These are phyloP conservation scores for Cutaneotrichosporon dermatis DNA, from an alignment of 1,284 basidiomycete species.

Conservation along the genomic window DNA sequence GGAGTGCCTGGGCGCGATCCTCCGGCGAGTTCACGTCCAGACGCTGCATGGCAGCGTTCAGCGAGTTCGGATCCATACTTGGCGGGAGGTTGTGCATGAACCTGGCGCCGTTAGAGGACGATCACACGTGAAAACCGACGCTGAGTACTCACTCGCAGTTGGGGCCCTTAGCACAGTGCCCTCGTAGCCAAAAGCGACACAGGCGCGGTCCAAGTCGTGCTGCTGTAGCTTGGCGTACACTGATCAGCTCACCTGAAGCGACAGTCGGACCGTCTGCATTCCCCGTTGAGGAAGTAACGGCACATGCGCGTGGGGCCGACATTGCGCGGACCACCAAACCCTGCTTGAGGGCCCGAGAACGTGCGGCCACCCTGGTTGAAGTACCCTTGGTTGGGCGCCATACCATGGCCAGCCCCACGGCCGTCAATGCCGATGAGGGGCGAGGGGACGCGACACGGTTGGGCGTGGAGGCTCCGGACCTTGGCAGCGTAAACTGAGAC, in stretches of 20 bases:
- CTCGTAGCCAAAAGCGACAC: constrained; percentile 96
- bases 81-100: constrained; percentile 82
- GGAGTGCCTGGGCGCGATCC: constrained; percentile 35
- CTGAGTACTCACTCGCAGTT: constrained; percentile 50
- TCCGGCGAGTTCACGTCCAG: constrained; percentile 57
- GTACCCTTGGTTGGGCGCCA: constrained; percentile 36
- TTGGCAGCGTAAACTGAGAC: constrained; percentile 55
- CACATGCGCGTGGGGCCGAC: constrained; percentile 67
- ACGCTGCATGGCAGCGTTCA: constrained; percentile 64
- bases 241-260: constrained; percentile 73
- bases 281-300: constrained; percentile 92
- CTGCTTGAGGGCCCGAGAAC: constrained; percentile 32
- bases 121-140: too few relatives aligned
- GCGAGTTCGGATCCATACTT: constrained; percentile 48
- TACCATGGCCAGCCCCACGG: constrained; percentile 21
- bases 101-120: constrained; percentile 18
- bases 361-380: constrained; percentile 41
- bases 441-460: constrained; percentile 37
- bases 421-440: constrained; percentile 31
- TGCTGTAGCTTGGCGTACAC: constrained; percentile 35
- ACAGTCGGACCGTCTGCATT: constrained; percentile 92
- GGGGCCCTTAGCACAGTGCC: constrained; percentile 91
- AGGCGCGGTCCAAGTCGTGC: constrained; percentile 91
- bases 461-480: constrained; percentile 44
- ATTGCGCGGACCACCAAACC: constrained; percentile 47